phyloP scores from a whole-genome alignment of 225 moss, liverwort and hornwort species.

The Sphagnum contortum region DNA sequence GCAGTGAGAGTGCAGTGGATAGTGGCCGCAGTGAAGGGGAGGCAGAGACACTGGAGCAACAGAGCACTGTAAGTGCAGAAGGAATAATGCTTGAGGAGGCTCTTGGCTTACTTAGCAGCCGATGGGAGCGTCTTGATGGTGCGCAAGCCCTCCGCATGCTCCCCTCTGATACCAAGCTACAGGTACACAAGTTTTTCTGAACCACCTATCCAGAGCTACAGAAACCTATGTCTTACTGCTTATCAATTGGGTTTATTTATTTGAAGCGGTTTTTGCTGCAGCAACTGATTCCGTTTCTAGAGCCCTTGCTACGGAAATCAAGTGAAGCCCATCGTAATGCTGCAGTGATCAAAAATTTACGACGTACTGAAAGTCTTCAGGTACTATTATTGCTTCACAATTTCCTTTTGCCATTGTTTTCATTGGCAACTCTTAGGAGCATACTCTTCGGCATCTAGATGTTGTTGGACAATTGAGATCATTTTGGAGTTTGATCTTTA shows the following conservation, averaged over 20 bases:
- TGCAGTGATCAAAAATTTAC: slow-evolving; percentile 82
- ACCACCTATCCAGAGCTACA: too few species aligned
- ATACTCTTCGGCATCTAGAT: too few species aligned
- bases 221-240: too few species aligned
- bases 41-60: slow-evolving; percentile 51
- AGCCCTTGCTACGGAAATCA: slow-evolving; percentile 76
- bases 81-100: slow-evolving; percentile 87
- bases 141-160: slow-evolving; percentile 83
- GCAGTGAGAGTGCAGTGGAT: slow-evolving; percentile 59
- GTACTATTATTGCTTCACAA: slow-evolving; percentile 11
- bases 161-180: slow-evolving; percentile 79
- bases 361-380: slow-evolving; percentile 83
- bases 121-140: slow-evolving; percentile 94
- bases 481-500: background rate
- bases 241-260: background rate
- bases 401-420: too few species aligned
- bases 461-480: too few species aligned
- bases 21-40: slow-evolving; percentile 72
- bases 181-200: slow-evolving; percentile 18
- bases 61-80: slow-evolving; percentile 32
- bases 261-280: slow-evolving; percentile 13
- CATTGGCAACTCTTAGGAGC: too few species aligned
- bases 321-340: slow-evolving; percentile 81
- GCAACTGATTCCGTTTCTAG: slow-evolving; percentile 70
- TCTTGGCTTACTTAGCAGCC: slow-evolving; percentile 50